Evolutionary conservation across 345 rosid genomes (phyloP).

Genomic region (Eucalyptus urophylla): DNA sequence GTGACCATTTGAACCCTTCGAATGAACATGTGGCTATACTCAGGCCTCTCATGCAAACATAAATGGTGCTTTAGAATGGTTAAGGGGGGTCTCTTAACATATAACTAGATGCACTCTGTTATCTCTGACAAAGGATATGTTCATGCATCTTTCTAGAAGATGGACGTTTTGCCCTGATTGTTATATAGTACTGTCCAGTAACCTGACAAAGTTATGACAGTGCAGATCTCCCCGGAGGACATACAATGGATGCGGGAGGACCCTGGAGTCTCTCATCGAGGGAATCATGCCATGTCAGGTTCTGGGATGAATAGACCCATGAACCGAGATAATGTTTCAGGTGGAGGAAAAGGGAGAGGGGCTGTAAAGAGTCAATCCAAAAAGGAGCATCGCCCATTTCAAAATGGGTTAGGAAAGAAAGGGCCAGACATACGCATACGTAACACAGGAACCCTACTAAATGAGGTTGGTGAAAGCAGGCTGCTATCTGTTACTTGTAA

Average conservation of each 20-base stretch:
- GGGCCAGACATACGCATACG: conserved; percentile 47
- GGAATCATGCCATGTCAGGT: conserved; percentile 27
- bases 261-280: conserved; percentile 42
- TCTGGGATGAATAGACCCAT: conserved; percentile 38
- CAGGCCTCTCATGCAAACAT: not conserved
- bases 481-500: not conserved
- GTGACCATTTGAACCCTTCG: not conserved
- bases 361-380: conserved; percentile 39
- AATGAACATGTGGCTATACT: not conserved
- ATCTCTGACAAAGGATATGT: not conserved
- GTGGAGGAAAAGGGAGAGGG: conserved; percentile 49
- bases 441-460: conserved; percentile 55
- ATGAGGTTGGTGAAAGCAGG: conserved; percentile 39
- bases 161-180: not conserved
- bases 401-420: conserved; percentile 74
- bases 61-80: not conserved
- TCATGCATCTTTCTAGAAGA: not conserved
- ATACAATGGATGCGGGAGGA: conserved; percentile 68
- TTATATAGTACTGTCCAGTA: not conserved
- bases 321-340: conserved; percentile 32
- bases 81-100: not conserved
- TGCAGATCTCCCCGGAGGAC: conserved; percentile 75
- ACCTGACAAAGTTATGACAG: not conserved
- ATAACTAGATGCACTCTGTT: not conserved
- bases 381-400: conserved; percentile 53